Conservation (phyloP, 306 rosid species). For the Parietaria judaica region DNA sequence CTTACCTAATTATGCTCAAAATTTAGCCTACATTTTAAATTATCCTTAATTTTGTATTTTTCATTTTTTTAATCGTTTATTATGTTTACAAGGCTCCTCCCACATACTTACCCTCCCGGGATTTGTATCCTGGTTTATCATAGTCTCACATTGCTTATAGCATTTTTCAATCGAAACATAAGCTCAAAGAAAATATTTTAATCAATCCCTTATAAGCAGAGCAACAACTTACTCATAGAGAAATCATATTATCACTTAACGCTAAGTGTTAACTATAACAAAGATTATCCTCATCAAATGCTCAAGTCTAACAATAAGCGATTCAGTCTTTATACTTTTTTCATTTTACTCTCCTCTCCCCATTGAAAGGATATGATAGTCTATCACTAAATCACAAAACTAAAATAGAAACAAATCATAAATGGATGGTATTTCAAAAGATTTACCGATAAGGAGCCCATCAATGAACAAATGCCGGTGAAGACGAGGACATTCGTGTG, state of each 20-base stretch:
- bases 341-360: too few relatives aligned
- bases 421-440: neutral
- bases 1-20: too few relatives aligned
- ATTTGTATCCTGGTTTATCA: too few relatives aligned
- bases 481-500: constrained; percentile 65
- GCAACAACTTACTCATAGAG: neutral
- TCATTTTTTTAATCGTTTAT: too few relatives aligned
- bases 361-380: neutral
- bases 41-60: too few relatives aligned
- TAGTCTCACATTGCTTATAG: neutral
- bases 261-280: neutral
- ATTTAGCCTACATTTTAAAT: too few relatives aligned
- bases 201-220: neutral
- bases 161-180: neutral
- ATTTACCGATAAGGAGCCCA: constrained; percentile 87
- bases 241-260: neutral
- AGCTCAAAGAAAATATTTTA: neutral
- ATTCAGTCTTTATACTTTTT: neutral
- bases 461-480: constrained; percentile 79
- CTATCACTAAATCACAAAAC: neutral
- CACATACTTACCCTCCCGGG: too few relatives aligned
- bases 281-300: neutral
- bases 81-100: too few relatives aligned
- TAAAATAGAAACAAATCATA: constrained; percentile 8
- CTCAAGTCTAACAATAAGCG: neutral